These are phyloP conservation scores for Russula abietina DNA, from an alignment of 768 basidiomycete species.

Conservation along the genomic window DNA sequence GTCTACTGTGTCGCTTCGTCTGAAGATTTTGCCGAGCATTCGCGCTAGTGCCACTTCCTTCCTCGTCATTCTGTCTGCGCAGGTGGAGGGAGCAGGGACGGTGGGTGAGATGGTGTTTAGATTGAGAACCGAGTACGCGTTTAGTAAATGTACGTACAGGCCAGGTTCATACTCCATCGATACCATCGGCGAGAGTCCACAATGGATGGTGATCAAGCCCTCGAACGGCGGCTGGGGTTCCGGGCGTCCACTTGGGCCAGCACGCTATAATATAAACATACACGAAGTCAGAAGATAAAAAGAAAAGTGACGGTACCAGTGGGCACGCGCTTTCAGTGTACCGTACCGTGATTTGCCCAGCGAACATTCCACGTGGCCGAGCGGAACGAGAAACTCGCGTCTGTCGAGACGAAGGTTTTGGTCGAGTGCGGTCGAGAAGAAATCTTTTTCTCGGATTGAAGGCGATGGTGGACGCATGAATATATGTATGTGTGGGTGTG, in stretches of 20 bases:
- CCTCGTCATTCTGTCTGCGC: no score
- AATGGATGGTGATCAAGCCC: no score
- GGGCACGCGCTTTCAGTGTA: no score
- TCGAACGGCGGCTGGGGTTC: conserved; percentile 79
- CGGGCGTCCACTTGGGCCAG: conserved; percentile 86
- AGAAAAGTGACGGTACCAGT: no score
- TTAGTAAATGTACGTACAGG: conserved; percentile 52
- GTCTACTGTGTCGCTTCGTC: conserved; percentile 91
- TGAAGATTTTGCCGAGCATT: no score
- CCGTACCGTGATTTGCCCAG: conserved; percentile 81
- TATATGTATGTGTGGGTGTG: no score
- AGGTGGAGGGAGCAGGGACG: not conserved
- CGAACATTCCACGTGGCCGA: conserved; percentile 84
- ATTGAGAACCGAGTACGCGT: no score
- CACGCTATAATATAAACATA: conserved; percentile 61
- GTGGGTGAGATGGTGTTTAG: conserved; percentile 31
- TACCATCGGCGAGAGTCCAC: conserved; percentile 98
- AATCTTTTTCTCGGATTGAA: conserved; percentile 85
- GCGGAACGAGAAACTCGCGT: conserved; percentile 67
- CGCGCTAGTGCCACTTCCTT: no score
- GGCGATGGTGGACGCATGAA: conserved; percentile 64
- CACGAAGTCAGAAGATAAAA: no score
- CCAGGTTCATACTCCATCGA: conserved; percentile 85
- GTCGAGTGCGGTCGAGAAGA: conserved; percentile 65
- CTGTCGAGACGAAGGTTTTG: conserved; percentile 80